Evolutionary conservation across 768 basidiomycete genomes (phyloP).

Genomic region (Phylloporus scabripes): DNA sequence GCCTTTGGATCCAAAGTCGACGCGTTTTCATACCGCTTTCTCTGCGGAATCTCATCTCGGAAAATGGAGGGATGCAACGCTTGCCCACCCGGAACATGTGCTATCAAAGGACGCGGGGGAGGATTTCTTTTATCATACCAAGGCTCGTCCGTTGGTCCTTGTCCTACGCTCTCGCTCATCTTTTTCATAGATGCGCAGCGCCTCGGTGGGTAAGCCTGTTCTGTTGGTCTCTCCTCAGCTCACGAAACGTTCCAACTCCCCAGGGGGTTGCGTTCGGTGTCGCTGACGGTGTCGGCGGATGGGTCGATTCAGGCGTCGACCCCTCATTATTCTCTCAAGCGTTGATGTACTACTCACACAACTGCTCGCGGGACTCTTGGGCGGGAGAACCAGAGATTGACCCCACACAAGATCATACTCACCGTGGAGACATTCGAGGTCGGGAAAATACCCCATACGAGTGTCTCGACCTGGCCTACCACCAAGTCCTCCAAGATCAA

Average conservation of each 20-base stretch:
- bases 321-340: constrained; percentile 88
- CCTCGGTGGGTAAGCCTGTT: constrained; percentile 55
- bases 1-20: constrained; percentile 40
- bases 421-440: constrained; percentile 58
- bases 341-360: constrained; percentile 81
- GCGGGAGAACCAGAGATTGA: constrained; percentile 80
- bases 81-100: constrained; percentile 41
- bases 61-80: constrained; percentile 62
- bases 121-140: constrained; percentile 63
- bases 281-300: constrained; percentile 92
- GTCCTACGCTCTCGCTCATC: constrained; percentile 2
- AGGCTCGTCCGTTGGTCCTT: constrained; percentile 40
- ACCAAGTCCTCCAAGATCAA: constrained; percentile 63
- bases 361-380: constrained; percentile 69
- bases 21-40: constrained; percentile 44
- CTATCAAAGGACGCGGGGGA: constrained; percentile 45
- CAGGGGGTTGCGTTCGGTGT: constrained; percentile 79
- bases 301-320: constrained; percentile 79
- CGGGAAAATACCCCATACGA: constrained; percentile 65
- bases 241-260: constrained; percentile 10
- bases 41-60: constrained; percentile 53
- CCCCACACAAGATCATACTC: constrained; percentile 67
- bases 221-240: constrained; percentile 11
- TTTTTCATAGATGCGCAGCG: constrained; percentile 59
- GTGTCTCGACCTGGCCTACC: constrained; percentile 68